Percentiles rank a stretch among this genome's conserved stretches.
Evolutionary conservation across 2,329 filamentous ascomycete species (phyloP).

Genomic region (Penicillium sp.): DNA sequence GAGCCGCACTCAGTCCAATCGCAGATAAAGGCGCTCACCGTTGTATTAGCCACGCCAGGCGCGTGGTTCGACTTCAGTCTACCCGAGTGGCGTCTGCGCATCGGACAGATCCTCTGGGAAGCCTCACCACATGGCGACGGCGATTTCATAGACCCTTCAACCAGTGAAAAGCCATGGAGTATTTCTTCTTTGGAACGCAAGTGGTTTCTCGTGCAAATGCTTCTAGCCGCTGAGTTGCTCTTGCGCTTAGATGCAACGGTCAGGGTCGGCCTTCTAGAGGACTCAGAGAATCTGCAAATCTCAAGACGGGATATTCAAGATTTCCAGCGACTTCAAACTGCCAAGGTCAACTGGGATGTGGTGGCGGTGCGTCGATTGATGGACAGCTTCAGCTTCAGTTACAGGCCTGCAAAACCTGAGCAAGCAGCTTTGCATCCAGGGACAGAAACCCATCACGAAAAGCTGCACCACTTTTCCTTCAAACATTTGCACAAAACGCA

Average conservation of each 20-base stretch:
- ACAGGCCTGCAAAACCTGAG: conserved; percentile 20
- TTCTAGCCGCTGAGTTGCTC: conserved; percentile 59
- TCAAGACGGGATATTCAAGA: conserved; percentile 50
- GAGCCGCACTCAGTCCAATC: conserved; percentile 45
- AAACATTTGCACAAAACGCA: conserved; percentile 30
- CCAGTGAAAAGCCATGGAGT: conserved; percentile 29
- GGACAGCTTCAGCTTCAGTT: conserved; percentile 53
- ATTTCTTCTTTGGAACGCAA: conserved; percentile 51
- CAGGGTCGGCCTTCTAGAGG: conserved; percentile 46
- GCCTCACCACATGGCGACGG: conserved; percentile 41
- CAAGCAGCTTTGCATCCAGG: conserved; percentile 5
- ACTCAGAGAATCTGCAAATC: conserved; percentile 45
- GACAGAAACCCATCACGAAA: conserved; percentile 13
- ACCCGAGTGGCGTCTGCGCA: conserved; percentile 51
- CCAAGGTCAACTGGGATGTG: conserved; percentile 62
- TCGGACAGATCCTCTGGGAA: conserved; percentile 53
- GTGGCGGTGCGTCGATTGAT: conserved; percentile 58
- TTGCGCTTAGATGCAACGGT: conserved; percentile 58
- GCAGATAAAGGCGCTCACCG: conserved; percentile 52
- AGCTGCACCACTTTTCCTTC: conserved; percentile 30
- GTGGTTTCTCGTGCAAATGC: conserved; percentile 59
- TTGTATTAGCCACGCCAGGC: conserved; percentile 47
- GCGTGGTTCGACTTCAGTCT: conserved; percentile 56
- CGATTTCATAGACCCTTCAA: conserved; percentile 31
- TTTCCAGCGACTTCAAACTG: conserved; percentile 53